Base-by-base conservation (phyloP, 2,329 filamentous ascomycete species). In the Penicillium digitatum region DNA sequence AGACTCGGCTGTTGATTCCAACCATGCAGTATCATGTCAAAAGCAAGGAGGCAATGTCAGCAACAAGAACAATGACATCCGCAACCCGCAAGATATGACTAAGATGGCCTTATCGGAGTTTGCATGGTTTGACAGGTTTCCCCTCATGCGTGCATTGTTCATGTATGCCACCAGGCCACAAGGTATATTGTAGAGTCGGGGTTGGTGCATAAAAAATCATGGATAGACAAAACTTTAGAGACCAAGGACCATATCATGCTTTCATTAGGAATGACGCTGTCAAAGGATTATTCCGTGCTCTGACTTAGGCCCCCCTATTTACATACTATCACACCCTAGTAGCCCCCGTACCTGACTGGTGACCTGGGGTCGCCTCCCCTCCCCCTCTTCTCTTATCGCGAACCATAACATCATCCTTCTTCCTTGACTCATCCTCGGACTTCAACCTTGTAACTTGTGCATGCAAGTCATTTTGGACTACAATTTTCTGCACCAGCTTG, bases 261-360 rank as follows among this genome's bases (percentile, higher is more conserved):
- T 27, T 39, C 48, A 27, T 20, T 37, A 16, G 22, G 34, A 45
- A 46, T 46, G 40, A 48, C 49, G 18, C 16, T 5, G 26, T 56
- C 45, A 52, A 51, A 48, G 44, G 51, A 18, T 29, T 39, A 42
- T 48, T 35, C 48, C 48, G 45, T 24, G 32, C 37, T 62, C 59
- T 65, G 62, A 65, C 55, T 65, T 61, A 65, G 62, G 54, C 51
- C 34, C 39, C 42, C 40, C 47, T 57, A 43, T 52, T 52, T 52
- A 37, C 40, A 39, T 52, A 51, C 52, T 44, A 54, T 51, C 48
- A 42, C 57, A 54, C 57, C 55, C 46, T 39, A 34, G 43, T 35
- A 42, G 20, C 52, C 39, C 39, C 52, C 52, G 52, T 54, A 55
- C 53, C 53, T 55, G 53, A 52, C 53, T 52, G 48, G 35, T 55